Evolutionary conservation across 768 basidiomycete species (phyloP).

Genomic region (Hortiboletus campestris): DNA sequence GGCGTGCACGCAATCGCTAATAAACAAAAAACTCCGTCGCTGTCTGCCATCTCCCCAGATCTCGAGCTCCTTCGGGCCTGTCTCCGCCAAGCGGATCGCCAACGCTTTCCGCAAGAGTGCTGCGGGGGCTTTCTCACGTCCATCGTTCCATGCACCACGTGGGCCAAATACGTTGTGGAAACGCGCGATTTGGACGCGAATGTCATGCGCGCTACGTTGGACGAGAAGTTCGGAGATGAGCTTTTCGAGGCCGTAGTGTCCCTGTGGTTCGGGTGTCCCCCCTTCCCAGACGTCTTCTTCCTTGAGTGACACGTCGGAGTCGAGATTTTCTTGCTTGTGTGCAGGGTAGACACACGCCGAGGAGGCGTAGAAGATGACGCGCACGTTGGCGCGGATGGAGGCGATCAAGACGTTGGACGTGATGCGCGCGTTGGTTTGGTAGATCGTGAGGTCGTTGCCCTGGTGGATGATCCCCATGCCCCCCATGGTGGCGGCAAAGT

Average conservation of each 20-base stretch:
- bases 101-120: slow-evolving; percentile 55
- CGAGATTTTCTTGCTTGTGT: slow-evolving; percentile 34
- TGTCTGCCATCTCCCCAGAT: slow-evolving; percentile 59
- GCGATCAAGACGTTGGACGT: slow-evolving; percentile 47
- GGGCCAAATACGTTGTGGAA: slow-evolving; percentile 64
- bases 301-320: slow-evolving; percentile 41
- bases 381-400: slow-evolving; percentile 36
- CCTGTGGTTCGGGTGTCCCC: slow-evolving; percentile 45
- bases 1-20: slow-evolving; percentile 53
- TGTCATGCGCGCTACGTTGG: slow-evolving; percentile 26
- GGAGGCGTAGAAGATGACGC: slow-evolving; percentile 52
- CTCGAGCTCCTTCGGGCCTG: slow-evolving; percentile 35
- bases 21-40: slow-evolving; percentile 54
- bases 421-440: slow-evolving; percentile 49
- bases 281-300: slow-evolving; percentile 45
- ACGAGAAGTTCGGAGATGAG: slow-evolving; percentile 48
- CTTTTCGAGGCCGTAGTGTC: slow-evolving; percentile 61
- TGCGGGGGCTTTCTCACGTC: slow-evolving; percentile 58
- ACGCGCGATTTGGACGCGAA: slow-evolving; percentile 47
- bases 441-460: slow-evolving; percentile 48
- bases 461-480: slow-evolving; percentile 63
- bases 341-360: slow-evolving; percentile 60
- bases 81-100: slow-evolving; percentile 21
- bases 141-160: slow-evolving; percentile 49
- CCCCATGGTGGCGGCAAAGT: slow-evolving; percentile 63